Evolutionary conservation across 2,329 filamentous ascomycete species (phyloP).

Genomic region (Fusarium sacchari): DNA sequence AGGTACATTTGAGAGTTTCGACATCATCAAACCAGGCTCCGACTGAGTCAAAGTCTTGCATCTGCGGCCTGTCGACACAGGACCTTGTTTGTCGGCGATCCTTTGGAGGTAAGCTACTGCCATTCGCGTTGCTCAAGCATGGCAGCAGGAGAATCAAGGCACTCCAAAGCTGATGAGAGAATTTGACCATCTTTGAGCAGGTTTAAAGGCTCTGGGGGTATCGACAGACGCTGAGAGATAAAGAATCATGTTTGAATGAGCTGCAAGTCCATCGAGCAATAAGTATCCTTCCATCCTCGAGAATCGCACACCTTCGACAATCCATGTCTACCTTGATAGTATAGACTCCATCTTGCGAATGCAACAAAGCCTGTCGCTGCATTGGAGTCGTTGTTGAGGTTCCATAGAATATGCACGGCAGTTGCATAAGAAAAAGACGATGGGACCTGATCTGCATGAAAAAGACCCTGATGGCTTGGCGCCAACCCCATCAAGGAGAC

Average conservation of each 20-base stretch:
- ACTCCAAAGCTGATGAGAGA: neutral
- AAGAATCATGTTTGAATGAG: fast-evolving
- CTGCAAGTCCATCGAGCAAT: neutral
- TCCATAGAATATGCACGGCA: neutral
- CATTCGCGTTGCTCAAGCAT: neutral
- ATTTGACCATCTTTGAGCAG: neutral
- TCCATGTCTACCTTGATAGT: neutral
- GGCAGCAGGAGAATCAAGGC: neutral
- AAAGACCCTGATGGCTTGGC: neutral
- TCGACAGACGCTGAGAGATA: fast-evolving
- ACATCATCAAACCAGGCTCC: constrained; percentile 22
- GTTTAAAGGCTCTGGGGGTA: too few species aligned
- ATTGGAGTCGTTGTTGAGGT: neutral
- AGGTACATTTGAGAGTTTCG: neutral
- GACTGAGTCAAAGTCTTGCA: constrained; percentile 9
- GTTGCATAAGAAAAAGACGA: neutral
- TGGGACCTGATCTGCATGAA: neutral
- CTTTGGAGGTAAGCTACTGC: neutral
- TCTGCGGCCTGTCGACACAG: neutral
- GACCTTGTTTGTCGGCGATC: fast-evolving
- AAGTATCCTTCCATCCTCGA: neutral
- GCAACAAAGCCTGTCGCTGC: fast-evolving
- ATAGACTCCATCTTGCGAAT: neutral
- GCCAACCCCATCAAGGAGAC: neutral
- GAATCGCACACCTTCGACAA: fast-evolving